A percentile compares a stretch with the other conserved stretches of the same genome.
Evolutionary conservation across 2,329 filamentous ascomycete species (phyloP).

Genomic region (Tolypocladium inflatum): DNA sequence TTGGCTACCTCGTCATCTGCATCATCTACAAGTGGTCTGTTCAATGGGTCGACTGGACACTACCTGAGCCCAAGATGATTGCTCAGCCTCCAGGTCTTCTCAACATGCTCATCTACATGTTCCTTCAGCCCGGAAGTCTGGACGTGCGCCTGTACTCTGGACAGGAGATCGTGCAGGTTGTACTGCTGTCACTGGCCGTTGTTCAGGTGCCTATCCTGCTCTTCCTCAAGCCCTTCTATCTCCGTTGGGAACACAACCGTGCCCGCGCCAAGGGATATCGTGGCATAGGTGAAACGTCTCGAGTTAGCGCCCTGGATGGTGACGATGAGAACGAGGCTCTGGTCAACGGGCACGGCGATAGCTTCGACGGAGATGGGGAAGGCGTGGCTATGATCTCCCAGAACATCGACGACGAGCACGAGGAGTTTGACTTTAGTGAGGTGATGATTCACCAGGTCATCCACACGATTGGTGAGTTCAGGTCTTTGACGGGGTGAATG

Average conservation of each 20-base stretch:
- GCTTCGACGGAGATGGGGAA: constrained; percentile 59
- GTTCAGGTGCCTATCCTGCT: constrained; percentile 82
- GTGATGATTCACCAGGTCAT: constrained; percentile 99
- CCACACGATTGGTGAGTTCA: constrained; percentile 83
- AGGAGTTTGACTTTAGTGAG: constrained; percentile 95
- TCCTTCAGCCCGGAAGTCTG: constrained; percentile 70
- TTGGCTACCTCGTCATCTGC: constrained; percentile 87
- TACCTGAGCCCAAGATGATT: constrained; percentile 9
- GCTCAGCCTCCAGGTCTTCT: constrained; percentile 74
- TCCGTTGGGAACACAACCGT: constrained; percentile 86
- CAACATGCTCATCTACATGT: constrained; percentile 99
- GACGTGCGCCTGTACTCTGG: constrained; percentile 69
- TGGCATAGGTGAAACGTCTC: constrained; percentile 80
- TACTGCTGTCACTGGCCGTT: constrained; percentile 74
- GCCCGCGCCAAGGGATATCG: constrained; percentile 84
- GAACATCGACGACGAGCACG: constrained; percentile 76
- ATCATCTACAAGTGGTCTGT: constrained; percentile 97
- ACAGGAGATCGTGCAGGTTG: constrained; percentile 65
- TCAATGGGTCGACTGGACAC: constrained; percentile 57
- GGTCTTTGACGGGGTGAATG: not conserved
- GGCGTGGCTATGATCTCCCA: constrained; percentile 83
- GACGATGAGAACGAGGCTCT: constrained; percentile 61
- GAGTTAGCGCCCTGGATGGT: constrained; percentile 82
- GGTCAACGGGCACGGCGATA: constrained; percentile 49
- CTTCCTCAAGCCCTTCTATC: constrained; percentile 91